Base-by-base conservation (phyloP, 768 basidiomycete species). In the Tephrocybe sp. region DNA sequence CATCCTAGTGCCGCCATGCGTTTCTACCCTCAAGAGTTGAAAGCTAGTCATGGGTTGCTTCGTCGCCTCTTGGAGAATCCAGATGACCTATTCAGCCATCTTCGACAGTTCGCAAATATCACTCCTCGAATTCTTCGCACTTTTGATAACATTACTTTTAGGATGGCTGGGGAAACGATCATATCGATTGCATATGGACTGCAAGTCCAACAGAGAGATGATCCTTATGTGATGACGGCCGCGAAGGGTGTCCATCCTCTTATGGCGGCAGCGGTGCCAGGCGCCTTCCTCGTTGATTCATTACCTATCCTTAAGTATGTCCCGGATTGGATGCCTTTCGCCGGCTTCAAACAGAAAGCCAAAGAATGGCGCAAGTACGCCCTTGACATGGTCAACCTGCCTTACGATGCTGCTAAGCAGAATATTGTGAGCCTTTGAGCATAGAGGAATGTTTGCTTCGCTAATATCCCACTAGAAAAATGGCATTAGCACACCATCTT, bases 311-410 rank as follows among this genome's bases (percentile, higher is more conserved):
- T 75, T 13, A 66, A 67, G 51, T 57, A 72, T 38, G 43, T 73
- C 0, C 73, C 72, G 10, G 70, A 49, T 4, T 73, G 68, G 65
- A 52, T 73, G 39, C 72, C 73, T 34, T 66, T 69, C 1, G 63
- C 65, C 0, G 65, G 59, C 10, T 75, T 75, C 59, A 65, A 72
- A 51, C 57, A 52, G 0, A 58, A 62, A 36, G 73, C 73, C 4
- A 58, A 51, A 12, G 51, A 62, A 10, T 68, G 68, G 64, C 48
- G 45, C 19, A 46, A 58, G 4, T 31, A 51, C 3, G 59, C 58
- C 2, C 12, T 22, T 5, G 46, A 49, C 5, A 59, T 71, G 60
- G 32, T 62, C 6, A 49, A 65, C 1, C 19, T 46, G 4, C 68
- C 68, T 1, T 71, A 58, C 38, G 53, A 57, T 2, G 58, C 51